Percentiles rank a stretch among this genome's conserved stretches.
phyloP scores from a whole-genome alignment of 2,329 filamentous ascomycete genomes.

The Calonectria naviculata region DNA sequence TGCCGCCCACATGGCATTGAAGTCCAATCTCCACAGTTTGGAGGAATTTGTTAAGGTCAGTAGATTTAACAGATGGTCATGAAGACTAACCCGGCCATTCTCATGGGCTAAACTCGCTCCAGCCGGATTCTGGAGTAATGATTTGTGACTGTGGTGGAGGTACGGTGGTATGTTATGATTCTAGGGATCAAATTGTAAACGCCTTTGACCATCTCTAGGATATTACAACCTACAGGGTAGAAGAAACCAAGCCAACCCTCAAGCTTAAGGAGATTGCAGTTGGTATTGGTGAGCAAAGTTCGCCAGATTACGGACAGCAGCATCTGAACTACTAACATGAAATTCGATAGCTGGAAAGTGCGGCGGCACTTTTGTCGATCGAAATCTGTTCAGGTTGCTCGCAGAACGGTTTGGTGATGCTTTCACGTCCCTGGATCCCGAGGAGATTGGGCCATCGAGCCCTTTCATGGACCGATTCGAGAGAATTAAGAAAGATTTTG shows the following conservation, averaged over 20 bases:
- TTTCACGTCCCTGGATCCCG: background rate
- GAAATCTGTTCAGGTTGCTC: constrained; percentile 24
- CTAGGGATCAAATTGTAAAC: background rate
- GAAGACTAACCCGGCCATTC: too few species aligned
- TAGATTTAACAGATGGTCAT: constrained; percentile 40
- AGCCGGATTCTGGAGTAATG: constrained; percentile 5
- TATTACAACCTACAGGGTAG: constrained; percentile 5
- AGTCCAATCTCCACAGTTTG: constrained; percentile 4
- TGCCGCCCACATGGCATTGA: constrained; percentile 17
- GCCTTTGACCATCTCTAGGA: background rate
- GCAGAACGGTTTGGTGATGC: constrained; percentile 19
- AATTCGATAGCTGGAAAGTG: constrained; percentile 22
- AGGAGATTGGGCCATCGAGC: constrained; percentile 26
- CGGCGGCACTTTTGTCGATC: constrained; percentile 22
- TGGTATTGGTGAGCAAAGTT: background rate
- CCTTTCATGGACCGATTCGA: constrained; percentile 30
- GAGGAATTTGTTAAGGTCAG: constrained; percentile 63
- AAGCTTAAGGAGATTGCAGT: constrained; percentile 6
- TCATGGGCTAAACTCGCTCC: background rate
- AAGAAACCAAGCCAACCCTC: background rate
- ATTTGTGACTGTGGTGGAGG: constrained; percentile 16
- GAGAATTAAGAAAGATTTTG: constrained; percentile 28
- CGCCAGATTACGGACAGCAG: background rate
- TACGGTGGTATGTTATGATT: background rate
- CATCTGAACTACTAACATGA: background rate